Conservation (phyloP, 768 basidiomycete species). For the Mycena rosella region DNA sequence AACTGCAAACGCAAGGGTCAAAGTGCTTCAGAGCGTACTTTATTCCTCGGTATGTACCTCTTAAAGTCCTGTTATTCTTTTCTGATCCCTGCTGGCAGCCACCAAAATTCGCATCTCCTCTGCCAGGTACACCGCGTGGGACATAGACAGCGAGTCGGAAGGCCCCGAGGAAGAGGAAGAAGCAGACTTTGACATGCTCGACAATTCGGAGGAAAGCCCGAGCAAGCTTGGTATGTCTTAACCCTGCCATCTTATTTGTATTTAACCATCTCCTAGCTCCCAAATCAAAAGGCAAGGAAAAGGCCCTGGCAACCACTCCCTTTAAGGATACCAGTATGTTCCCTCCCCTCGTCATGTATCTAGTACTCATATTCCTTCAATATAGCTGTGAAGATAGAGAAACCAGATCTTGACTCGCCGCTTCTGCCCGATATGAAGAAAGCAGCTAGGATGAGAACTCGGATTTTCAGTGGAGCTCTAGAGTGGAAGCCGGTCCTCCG, state of each 20-base stretch:
- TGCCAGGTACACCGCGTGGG: neutral
- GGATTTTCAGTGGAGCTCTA: neutral
- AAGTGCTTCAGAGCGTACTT: neutral
- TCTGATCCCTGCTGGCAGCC: neutral
- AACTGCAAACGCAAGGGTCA: neutral
- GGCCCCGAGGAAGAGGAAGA: neutral
- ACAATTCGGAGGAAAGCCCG: neutral
- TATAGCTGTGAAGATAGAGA: too few relatives aligned
- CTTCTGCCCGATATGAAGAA: slow-evolving; percentile 8
- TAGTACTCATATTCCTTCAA: too few relatives aligned
- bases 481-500: neutral
- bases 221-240: neutral
- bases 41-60: neutral
- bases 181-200: neutral
- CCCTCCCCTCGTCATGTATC: too few relatives aligned
- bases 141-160: neutral
- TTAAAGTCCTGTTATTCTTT: neutral
- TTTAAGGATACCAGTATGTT: too few relatives aligned
- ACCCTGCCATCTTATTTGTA: too few relatives aligned
- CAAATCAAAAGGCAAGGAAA: too few relatives aligned
- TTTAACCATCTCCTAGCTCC: too few relatives aligned
- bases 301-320: too few relatives aligned
- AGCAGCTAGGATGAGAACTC: slow-evolving; percentile 1
- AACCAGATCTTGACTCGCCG: too few relatives aligned
- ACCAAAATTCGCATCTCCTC: neutral